These are phyloP conservation scores for Neopestalotiopsis sp. DNA, from an alignment of 2,329 filamentous ascomycete species.

Conservation along the genomic window DNA sequence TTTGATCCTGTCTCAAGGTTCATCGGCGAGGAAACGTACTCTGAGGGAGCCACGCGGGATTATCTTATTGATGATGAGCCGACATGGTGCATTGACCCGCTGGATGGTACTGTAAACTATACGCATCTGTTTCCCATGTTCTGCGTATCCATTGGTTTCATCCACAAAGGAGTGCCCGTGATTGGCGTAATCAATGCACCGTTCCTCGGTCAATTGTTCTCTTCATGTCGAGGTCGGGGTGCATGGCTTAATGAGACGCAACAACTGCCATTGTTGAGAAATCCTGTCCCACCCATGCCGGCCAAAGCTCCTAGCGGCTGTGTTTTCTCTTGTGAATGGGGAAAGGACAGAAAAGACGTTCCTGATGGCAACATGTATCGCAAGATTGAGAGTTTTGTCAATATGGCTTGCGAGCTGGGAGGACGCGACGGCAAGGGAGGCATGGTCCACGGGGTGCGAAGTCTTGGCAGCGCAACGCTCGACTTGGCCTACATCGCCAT, in stretches of 20 bases:
- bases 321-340: slow-evolving; percentile 79
- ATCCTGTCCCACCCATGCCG: slow-evolving; percentile 68
- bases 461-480: slow-evolving; percentile 74
- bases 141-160: slow-evolving; percentile 77
- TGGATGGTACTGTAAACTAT: slow-evolving; percentile 83
- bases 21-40: slow-evolving; percentile 79
- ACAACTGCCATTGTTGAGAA: slow-evolving; percentile 65
- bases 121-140: slow-evolving; percentile 83
- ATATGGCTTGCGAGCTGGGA: slow-evolving; percentile 71
- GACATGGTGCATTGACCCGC: slow-evolving; percentile 79
- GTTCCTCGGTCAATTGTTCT: slow-evolving; percentile 72
- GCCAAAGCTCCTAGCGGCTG: slow-evolving; percentile 69
- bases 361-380: slow-evolving; percentile 71
- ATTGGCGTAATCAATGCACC: slow-evolving; percentile 77
- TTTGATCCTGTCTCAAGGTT: slow-evolving; percentile 54
- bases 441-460: slow-evolving; percentile 79
- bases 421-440: slow-evolving; percentile 70
- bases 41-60: slow-evolving; percentile 67
- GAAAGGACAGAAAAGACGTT: slow-evolving; percentile 73
- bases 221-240: slow-evolving; percentile 67
- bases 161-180: slow-evolving; percentile 61
- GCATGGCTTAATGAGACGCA: slow-evolving; percentile 72
- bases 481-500: slow-evolving; percentile 78
- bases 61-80: slow-evolving; percentile 69
- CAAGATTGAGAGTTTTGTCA: slow-evolving; percentile 77